Evolutionary conservation across 352 stramenopile species (phyloP), one percentile per base, ranked within the genome.

Genomic region (Globisporangium paroecandrum): DNA sequence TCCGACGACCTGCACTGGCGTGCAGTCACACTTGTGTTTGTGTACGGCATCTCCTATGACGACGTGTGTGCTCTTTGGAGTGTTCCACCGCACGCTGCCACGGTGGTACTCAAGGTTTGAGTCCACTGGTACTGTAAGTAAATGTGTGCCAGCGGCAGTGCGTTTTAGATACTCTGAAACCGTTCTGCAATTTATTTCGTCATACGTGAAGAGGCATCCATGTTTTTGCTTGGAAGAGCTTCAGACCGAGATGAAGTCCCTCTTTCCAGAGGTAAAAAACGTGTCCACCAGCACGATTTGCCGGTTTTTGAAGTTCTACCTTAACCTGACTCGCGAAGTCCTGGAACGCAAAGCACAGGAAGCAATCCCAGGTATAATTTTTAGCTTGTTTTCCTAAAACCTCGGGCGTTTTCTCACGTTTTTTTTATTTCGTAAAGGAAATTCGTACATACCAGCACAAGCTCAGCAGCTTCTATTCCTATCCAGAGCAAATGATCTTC

Each of bases 401-500:
- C 5, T 54, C 20, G 46, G 18, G 8, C 46, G 0, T 54, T 54
- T 54, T 54, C 46, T 54, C 9, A 54, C 25, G 7, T 27, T 55
- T 29, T 55, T 2, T 55, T 55, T 27, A 13, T 15, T 55, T 55
- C 3, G n/a, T 55, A 55, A n/a, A 55, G n/a, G n/a, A 32, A 55
- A 32, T 32, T 29, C 47, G 47, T 15, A 29, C 20, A 3, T 55
- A 55, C 47, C 7, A 55, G 7, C n/a, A 55, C 20, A 55, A 55
- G 47, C 47, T 55, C 47, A 29, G n/a, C n/a, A 12, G 8, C 0
- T 20, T 55, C n/a, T 55, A 55, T n/a, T 55, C n/a, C n/a, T 55
- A 32, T 32, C n/a, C 47, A 55, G 47, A 55, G 47, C 47, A 55
- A 29, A 13, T 55, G 20, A 55, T 55, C 47, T 55, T 55, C 47